Evolutionary conservation across 2,329 filamentous ascomycete genomes (phyloP).

Genomic region (Hirsutella minnesotensis): DNA sequence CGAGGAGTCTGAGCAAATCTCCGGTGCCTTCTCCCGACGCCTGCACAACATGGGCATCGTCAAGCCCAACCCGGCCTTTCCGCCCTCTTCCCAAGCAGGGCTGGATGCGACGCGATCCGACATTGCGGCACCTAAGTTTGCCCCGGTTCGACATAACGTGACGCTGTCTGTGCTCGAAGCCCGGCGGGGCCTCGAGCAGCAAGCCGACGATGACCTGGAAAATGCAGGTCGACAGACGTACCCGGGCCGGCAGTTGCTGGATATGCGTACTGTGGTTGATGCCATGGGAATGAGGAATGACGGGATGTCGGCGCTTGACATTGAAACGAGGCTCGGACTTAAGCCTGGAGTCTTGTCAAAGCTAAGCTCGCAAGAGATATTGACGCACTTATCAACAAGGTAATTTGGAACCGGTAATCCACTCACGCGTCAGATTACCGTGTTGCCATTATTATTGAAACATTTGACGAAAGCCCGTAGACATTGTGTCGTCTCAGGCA

Average conservation of each 20-base stretch:
- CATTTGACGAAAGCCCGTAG: no score
- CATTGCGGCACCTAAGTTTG: constrained; percentile 13
- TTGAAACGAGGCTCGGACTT: constrained; percentile 35
- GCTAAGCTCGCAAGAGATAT: constrained; percentile 28
- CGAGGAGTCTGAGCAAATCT: constrained; percentile 26
- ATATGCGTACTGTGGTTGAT: constrained; percentile 34
- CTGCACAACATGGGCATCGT: constrained; percentile 43
- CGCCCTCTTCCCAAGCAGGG: constrained; percentile 35
- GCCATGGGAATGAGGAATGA: constrained; percentile 30
- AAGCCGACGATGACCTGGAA: constrained; percentile 32
- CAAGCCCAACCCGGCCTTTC: constrained; percentile 41
- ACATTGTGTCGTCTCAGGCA: no score
- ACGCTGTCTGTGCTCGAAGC: constrained; percentile 39
- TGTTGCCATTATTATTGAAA: no score
- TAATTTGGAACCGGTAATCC: neutral
- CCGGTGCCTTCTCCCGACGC: constrained; percentile 36
- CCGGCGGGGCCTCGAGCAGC: constrained; percentile 29
- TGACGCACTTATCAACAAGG: constrained; percentile 22
- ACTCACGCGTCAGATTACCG: neutral
- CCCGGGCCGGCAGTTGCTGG: constrained; percentile 30
- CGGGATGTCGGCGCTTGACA: constrained; percentile 24
- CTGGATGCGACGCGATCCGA: constrained; percentile 10
- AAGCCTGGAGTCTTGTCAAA: constrained; percentile 31
- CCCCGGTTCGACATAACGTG: constrained; percentile 23
- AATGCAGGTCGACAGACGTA: constrained; percentile 20